A percentile compares a stretch with the other conserved stretches of the same genome.
These are phyloP conservation scores for Penicillium lividum DNA, from an alignment of 495 filamentous ascomycete species.

Conservation along the genomic window DNA sequence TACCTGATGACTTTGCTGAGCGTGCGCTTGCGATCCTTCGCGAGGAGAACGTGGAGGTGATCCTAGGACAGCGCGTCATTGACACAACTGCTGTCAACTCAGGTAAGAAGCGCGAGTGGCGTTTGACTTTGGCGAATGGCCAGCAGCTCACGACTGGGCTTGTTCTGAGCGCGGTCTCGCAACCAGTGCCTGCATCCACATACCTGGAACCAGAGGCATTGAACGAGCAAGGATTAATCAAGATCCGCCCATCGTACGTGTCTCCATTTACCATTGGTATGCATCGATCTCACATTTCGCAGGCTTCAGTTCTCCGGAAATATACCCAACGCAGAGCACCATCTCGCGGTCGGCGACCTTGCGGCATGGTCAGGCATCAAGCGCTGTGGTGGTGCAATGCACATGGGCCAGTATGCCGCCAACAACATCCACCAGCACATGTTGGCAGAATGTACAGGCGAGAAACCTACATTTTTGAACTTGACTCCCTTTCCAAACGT, in stretches of 20 bases:
- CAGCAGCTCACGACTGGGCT: conserved; percentile 51
- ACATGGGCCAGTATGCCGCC: conserved; percentile 62
- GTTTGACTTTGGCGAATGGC: conserved; percentile 57
- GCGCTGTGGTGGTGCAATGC: conserved; percentile 68
- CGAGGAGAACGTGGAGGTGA: conserved; percentile 57
- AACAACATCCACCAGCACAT: conserved; percentile 63
- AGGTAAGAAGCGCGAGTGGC: conserved; percentile 48
- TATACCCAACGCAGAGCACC: conserved; percentile 52
- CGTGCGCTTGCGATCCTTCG: conserved; percentile 49
- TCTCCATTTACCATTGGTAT: neutral
- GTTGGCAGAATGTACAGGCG: conserved; percentile 31
- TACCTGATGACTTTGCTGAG: conserved; percentile 65
- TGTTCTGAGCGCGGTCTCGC: conserved; percentile 62
- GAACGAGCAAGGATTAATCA: conserved; percentile 57
- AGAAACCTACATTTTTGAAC: conserved; percentile 42
- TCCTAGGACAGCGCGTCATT: conserved; percentile 52
- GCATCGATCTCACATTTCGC: neutral
- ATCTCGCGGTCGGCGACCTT: conserved; percentile 57
- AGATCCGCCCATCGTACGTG: conserved; percentile 46
- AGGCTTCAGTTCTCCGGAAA: conserved; percentile 47
- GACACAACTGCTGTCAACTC: conserved; percentile 30
- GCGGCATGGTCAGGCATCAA: conserved; percentile 66
- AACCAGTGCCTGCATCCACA: conserved; percentile 51
- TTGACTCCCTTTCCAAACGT: conserved; percentile 57
- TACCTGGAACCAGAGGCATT: conserved; percentile 53